phyloP scores from a whole-genome alignment of 2,329 filamentous ascomycete species.

The Arthrobotrys conoides region DNA sequence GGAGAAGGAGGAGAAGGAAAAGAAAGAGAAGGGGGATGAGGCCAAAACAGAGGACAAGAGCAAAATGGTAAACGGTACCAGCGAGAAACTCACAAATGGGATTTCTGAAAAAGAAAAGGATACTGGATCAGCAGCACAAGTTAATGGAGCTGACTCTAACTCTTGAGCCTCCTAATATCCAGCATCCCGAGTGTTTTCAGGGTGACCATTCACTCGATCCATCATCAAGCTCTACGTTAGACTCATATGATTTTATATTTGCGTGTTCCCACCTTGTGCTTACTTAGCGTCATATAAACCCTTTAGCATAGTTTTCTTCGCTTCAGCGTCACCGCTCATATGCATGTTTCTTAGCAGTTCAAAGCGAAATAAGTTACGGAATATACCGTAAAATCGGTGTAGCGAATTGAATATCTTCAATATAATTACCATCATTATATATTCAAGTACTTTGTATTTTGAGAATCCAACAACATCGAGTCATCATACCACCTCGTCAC shows the following conservation, averaged over 20 bases:
- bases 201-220: neutral
- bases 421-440: too few relatives aligned
- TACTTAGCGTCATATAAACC: neutral
- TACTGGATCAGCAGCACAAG: neutral
- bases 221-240: neutral
- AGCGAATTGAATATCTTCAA: too few relatives aligned
- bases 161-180: neutral
- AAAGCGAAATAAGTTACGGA: neutral
- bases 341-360: neutral
- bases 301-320: neutral
- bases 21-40: constrained; percentile 66
- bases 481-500: too few relatives aligned
- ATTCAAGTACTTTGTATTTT: too few relatives aligned
- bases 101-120: constrained; percentile 35
- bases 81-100: constrained; percentile 46
- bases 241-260: neutral
- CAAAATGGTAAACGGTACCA: constrained; percentile 61
- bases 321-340: neutral
- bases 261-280: neutral
- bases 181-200: neutral
- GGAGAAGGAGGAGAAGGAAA: constrained; percentile 66
- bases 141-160: neutral
- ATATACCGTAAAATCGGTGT: neutral
- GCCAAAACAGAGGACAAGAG: constrained; percentile 68
- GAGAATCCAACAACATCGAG: too few relatives aligned